These are phyloP conservation scores for Ganoderma resinaceum DNA, from an alignment of 1,284 basidiomycete genomes.

Conservation along the genomic window DNA sequence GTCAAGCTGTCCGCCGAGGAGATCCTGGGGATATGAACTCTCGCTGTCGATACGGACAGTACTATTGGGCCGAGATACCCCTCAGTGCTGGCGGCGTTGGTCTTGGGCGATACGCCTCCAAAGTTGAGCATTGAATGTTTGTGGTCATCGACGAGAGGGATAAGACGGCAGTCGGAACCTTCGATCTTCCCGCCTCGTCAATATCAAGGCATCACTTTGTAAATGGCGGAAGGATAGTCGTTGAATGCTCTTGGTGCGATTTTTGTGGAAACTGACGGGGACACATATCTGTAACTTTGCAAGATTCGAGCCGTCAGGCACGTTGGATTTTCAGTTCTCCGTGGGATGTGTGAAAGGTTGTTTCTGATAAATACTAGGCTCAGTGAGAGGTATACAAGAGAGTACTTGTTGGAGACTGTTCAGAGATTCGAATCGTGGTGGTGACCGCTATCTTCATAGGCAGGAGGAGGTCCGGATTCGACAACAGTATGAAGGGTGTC, in stretches of 20 bases:
- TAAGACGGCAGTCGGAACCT: too few relatives aligned
- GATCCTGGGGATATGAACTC: conserved; percentile 40
- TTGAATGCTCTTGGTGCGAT: too few relatives aligned
- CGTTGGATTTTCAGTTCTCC: too few relatives aligned
- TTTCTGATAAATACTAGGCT: not conserved
- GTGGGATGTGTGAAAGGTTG: not conserved
- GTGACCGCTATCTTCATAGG: not conserved
- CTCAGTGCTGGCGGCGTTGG: not conserved
- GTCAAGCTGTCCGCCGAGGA: conserved; percentile 43
- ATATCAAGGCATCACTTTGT: too few relatives aligned
- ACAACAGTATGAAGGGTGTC: not conserved
- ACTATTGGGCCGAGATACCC: conserved; percentile 29
- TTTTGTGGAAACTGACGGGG: too few relatives aligned
- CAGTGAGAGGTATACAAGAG: not conserved
- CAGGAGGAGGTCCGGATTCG: not conserved
- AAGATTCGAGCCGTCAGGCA: too few relatives aligned
- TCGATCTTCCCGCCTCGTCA: too few relatives aligned
- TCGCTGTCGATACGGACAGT: conserved; percentile 37
- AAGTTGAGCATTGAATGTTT: not conserved
- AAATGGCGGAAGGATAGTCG: too few relatives aligned
- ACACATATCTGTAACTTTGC: too few relatives aligned
- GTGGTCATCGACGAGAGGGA: too few relatives aligned
- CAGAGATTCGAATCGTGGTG: not conserved
- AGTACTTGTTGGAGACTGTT: not conserved
- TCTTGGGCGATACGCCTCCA: conserved; percentile 30